Base-by-base conservation (phyloP, 805 yeast species). In the Cyberlindnera maritima region DNA sequence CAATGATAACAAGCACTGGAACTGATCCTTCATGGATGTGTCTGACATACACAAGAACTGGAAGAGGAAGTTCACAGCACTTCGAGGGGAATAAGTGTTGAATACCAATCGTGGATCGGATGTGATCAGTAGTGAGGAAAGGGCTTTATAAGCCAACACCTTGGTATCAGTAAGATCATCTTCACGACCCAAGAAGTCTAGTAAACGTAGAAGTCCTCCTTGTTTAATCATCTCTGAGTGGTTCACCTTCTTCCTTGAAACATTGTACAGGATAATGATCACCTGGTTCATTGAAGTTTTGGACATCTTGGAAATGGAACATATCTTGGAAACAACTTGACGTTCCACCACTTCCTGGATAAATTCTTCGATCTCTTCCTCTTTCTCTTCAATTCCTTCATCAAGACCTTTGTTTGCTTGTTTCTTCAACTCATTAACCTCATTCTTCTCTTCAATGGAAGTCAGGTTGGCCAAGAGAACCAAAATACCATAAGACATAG, bases 1-100 rank as follows among this genome's bases (percentile, higher is more conserved):
- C 25, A 86, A 69, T 0, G 91, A 88, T 19, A 83, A 59, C 34
- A 87, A 64, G 0, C 82, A 68, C 55, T 81, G 85, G 53, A 74
- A 76, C 18, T 74, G 71, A 48, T 70, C 74, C 33, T 54, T 71
- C 3, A 41, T 21, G 2, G 63, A 49, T 5, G 59, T 34, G 8
- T 58, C 59, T 11, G 59, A 62, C 8, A 50, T 39, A 2, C 62
- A 58, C 13, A 70, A 44, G 26, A 75, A 57, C 42, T 76, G 78
- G 26, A 76, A 69, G 36, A 80, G 39, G 33, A 49, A 54, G 35
- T 56, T 54, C 29, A 58, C 50, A 12, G 60, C 59, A 14, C 55
- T 55, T 35, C 47, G 52, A 11, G 59, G 56, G 1, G 59, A 54
- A 15, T 43, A 48, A 12, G 46, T 49, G 36, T 49, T 47, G 56